Evolutionary conservation across 805 yeast genomes (phyloP), one percentile per base, ranked within the genome.

Genomic region (Saturnispora ahearnii): DNA sequence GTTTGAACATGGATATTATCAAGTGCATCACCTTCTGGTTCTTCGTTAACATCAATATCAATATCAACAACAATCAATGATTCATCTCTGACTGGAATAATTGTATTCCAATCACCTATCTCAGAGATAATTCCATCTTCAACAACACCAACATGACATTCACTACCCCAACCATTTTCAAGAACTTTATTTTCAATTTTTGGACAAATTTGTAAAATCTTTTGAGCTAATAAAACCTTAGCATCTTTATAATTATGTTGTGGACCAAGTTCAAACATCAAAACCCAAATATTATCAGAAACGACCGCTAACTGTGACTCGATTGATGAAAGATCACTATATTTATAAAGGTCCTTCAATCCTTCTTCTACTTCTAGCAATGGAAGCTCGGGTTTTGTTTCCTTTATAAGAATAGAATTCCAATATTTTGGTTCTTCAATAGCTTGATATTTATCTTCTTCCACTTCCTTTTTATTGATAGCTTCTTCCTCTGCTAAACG

Each of bases 391-490:
- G 74, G 68, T 36, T 76, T 74, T 3, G 78, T 69, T 49, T 78
- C 81, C 33, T 68, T 67, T 11, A 84, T 71, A 13, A 76, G 57
- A 46, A 84, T 67, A 1, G 84, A 79, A 62, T 83, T 83, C 63
- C 61, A 77, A 40, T 59, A 61, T 2, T 52, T 45, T 9, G 26
- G n/a, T 24, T 48, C n/a, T n/a, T 36, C 32, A 12, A 31, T 18
- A 3, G 9, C 21, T 8, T 3, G n/a, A 26, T 5, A 26, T 1
- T 8, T 26, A 26, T 10, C n/a, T 6, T 38, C 41, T 24, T 24
- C 31, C 0, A 24, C 10, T 21, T 32, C 44, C 2, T 34, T 15
- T 21, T 43, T 38, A 44, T 49, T 45, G 1, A 2, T 11, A 12
- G 43, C 46, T 15, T 21, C 32, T 10, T 24, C 21, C 10, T 48